phyloP scores from a whole-genome alignment of 2,329 filamentous ascomycete species.

The Sclerotinia subarctica region DNA sequence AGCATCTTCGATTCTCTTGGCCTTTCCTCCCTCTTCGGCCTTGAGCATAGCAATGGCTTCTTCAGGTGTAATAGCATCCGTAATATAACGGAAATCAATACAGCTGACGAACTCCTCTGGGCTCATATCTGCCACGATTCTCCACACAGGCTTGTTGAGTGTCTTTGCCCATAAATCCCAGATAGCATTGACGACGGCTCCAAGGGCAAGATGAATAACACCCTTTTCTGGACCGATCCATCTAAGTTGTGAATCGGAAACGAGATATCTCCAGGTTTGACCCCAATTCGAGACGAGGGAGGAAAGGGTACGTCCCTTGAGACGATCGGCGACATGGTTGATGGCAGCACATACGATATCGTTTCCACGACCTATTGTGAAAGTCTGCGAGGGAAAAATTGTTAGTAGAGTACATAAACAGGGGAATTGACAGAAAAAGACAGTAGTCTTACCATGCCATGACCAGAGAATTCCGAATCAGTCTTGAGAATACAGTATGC shows the following conservation, averaged over 20 bases:
- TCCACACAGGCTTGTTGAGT: slow-evolving; percentile 84
- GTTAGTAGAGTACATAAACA: slow-evolving; percentile 11
- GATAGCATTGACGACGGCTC: slow-evolving; percentile 83
- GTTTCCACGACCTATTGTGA: slow-evolving; percentile 86
- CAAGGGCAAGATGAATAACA: slow-evolving; percentile 87
- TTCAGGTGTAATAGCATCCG: slow-evolving; percentile 83
- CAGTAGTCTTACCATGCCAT: slow-evolving; percentile 64
- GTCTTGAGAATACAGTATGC: slow-evolving; percentile 93
- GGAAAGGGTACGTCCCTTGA: slow-evolving; percentile 71
- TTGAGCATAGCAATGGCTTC: slow-evolving; percentile 73
- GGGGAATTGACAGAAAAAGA: background rate
- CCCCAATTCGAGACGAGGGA: slow-evolving; percentile 80
- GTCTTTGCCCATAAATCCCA: slow-evolving; percentile 96
- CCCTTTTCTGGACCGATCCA: slow-evolving; percentile 96
- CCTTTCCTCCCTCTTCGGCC: slow-evolving; percentile 64
- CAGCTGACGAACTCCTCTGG: slow-evolving; percentile 82
- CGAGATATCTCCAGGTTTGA: slow-evolving; percentile 86
- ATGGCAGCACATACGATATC: slow-evolving; percentile 89
- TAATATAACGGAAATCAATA: slow-evolving; percentile 94
- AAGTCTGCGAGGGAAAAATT: slow-evolving; percentile 51
- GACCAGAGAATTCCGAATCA: slow-evolving; percentile 66
- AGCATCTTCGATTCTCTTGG: slow-evolving; percentile 68
- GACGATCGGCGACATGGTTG: slow-evolving; percentile 69
- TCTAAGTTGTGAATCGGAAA: slow-evolving; percentile 82
- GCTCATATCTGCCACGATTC: slow-evolving; percentile 83